Evolutionary conservation across 257 asterid genomes (phyloP), one percentile per base, ranked within the genome.

Genomic region (Ballota nigra): DNA sequence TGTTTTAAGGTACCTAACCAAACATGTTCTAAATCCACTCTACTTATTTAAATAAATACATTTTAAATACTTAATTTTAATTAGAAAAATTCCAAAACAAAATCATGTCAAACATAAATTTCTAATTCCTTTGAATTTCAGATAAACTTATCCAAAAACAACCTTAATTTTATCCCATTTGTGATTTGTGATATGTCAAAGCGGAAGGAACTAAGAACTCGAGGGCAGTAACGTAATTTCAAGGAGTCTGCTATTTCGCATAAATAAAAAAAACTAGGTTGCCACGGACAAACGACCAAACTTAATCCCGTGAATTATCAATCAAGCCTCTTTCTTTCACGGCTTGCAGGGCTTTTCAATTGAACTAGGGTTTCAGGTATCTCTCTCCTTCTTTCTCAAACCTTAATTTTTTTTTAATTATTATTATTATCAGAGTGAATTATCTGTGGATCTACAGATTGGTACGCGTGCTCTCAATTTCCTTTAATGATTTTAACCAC

Each of bases 361-460:
- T 52, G 78, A 55, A 11, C 63, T 33, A 77, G 60, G 78, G 77
- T 80, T 77, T 65, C 81, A 78, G 83, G 87, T 80, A 18, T 69
- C 66, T 69, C 76, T 57, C 75, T 24, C 51, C 18, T 55, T 8
- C 29, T 18, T 1, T 41, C 36, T 13, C 29, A 19, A 38, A 23
- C 56, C 8, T 29, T 11, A 4, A 31, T 57, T 28, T 10, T 33
- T 6, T n/a, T n/a, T n/a, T n/a, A 33, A 33, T 33, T 74, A 9
- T 2, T 70, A 22, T 1, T 16, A 49, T 19, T 16, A 31, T 59
- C 52, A 26, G 19, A n/a, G 60, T 47, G 20, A 5, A 20, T 69
- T 31, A 19, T 61, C n/a, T 2, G 11, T 41, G 53, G 64, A 70
- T 71, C 65, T 73, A 13, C 52, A 0, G 12, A 12, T 33, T 49